Evolutionary conservation across 306 rosid genomes (phyloP).

Genomic region (Hippophae rhamnoides): DNA sequence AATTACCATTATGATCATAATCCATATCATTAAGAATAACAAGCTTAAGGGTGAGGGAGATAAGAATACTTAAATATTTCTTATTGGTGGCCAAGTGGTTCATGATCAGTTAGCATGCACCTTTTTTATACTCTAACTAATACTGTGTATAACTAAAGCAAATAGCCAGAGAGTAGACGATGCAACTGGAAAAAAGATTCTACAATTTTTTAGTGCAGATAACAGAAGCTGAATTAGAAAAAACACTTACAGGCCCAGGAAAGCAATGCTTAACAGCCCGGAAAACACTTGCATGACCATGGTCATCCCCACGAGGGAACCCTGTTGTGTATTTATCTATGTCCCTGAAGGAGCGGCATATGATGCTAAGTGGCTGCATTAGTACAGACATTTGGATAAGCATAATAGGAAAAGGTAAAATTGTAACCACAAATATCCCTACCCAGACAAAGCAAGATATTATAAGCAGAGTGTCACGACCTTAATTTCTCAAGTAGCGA

Average conservation of each 20-base stretch:
- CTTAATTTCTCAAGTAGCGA: too few relatives aligned
- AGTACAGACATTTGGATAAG: constrained; percentile 5
- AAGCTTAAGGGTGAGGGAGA: too few relatives aligned
- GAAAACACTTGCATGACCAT: constrained; percentile 72
- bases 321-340: constrained; percentile 78
- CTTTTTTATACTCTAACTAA: too few relatives aligned
- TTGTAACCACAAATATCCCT: constrained; percentile 7
- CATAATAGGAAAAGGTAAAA: neutral
- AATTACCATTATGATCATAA: neutral
- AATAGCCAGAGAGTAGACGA: neutral
- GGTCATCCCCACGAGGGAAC: constrained; percentile 83
- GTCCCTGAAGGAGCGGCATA: constrained; percentile 88
- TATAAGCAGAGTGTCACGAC: too few relatives aligned
- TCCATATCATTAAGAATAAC: too few relatives aligned
- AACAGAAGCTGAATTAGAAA: constrained; percentile 15
- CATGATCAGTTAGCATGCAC: too few relatives aligned
- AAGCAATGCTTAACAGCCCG: constrained; percentile 73
- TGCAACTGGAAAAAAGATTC: neutral
- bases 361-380: constrained; percentile 84
- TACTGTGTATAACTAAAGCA: neutral
- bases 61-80: too few relatives aligned
- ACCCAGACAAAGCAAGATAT: too few relatives aligned
- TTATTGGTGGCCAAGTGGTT: too few relatives aligned
- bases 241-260: constrained; percentile 91
- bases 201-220: neutral